Evolutionary conservation across 495 filamentous ascomycete genomes (phyloP), one percentile per base, ranked within the genome.

Genomic region (Aspergillus avenaceus): DNA sequence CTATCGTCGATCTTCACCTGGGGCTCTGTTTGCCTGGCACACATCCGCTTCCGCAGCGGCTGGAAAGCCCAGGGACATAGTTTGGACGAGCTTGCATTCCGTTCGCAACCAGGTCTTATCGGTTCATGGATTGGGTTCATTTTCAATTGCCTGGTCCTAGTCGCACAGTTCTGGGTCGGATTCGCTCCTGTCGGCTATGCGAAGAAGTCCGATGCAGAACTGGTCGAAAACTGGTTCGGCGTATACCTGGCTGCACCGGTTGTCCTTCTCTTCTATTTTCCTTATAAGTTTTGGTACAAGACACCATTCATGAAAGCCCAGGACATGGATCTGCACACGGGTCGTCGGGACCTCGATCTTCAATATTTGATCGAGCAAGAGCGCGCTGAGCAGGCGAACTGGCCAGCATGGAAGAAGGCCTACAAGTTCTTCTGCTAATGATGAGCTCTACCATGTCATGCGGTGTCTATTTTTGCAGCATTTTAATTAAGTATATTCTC

Each of bases 131-230:
- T 96, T 22, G 93, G 93, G 8, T 78, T 97, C 52, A 52, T 70
- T 25, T 83, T 95, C 65, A 96, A 96, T 65, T 47, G 74, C 22
- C 71, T 95, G 8, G 84, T 98, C n/a, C 77, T 97, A 18, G 60
- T 92, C 38, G 92, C 88, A 7, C 91, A 97, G 61, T 95, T 97
- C 74, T 97, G 93, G 93, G 86, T 84, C 23, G 91, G 86, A 24
- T 85, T 88, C 13, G 88, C 85, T 52, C 93, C 93, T 1, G 72
- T 93, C 21, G 85, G 79, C 26, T 82, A 78, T 55, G 64, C 47
- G 0, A 45, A 60, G 0, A 75, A 64, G 62, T 72, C 72, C 5
- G 27, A 74, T 0, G 22, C 32, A 0, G 72, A 73, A 2, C 61
- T 79, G 22, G 79, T 75, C 0, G 53, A 82, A 52, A 79, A 70